A percentile compares a stretch with the other conserved stretches of the same genome.
Conservation (phyloP, 331 rosid species). For the Malus hybrid region DNA sequence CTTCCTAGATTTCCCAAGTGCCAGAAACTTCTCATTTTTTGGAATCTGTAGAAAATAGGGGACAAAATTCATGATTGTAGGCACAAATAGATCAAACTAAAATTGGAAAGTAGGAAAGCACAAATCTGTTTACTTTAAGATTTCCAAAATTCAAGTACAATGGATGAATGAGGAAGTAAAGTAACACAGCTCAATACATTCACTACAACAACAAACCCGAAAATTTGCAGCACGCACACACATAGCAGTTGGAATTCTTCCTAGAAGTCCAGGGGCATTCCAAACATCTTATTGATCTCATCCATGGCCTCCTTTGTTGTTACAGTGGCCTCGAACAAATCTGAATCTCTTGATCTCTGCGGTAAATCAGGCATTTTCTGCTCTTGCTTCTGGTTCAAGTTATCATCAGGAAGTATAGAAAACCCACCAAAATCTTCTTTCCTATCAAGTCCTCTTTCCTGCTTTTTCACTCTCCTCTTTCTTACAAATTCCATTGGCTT, state of each 20-base stretch:
- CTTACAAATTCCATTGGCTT: slow-evolving; percentile 84
- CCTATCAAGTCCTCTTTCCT: slow-evolving; percentile 41
- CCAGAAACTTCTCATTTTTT: no score
- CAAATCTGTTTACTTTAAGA: neutral
- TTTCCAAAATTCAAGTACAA: neutral
- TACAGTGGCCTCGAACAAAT: slow-evolving; percentile 75
- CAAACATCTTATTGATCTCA: slow-evolving; percentile 86
- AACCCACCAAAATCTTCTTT: slow-evolving; percentile 48
- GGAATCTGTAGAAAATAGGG: neutral
- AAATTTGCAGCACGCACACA: neutral
- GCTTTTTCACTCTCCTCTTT: slow-evolving; percentile 47
- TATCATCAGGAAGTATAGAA: slow-evolving; percentile 78
- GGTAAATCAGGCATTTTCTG: slow-evolving; percentile 33
- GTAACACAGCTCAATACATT: neutral
- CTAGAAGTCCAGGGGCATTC: slow-evolving; percentile 69
- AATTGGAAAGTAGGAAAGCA: neutral
- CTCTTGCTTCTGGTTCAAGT: slow-evolving; percentile 27
- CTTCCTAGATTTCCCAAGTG: neutral
- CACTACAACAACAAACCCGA: neutral
- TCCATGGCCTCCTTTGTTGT: slow-evolving; percentile 80
- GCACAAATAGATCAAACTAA: no score
- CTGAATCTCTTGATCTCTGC: slow-evolving; percentile 34
- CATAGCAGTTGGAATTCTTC: neutral
- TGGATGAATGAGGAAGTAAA: neutral
- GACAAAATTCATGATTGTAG: neutral